Evolutionary conservation across 495 filamentous ascomycete species (phyloP).

Genomic region (Hypoxylon intermedium): DNA sequence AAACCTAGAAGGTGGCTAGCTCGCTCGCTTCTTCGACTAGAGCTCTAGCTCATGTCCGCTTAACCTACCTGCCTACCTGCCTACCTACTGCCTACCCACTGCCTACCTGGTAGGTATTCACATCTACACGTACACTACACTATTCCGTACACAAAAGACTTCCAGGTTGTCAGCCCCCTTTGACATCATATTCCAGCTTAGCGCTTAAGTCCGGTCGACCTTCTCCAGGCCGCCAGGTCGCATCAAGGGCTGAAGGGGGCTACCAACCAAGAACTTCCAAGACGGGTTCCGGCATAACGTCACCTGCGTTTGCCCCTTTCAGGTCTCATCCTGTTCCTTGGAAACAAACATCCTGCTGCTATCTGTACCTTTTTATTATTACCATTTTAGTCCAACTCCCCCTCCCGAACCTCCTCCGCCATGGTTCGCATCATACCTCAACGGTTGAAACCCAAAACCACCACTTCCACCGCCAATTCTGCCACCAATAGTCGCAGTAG

Average conservation of each 20-base stretch:
- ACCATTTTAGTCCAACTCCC: slow-evolving; percentile 14
- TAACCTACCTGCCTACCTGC: too few species aligned
- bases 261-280: slow-evolving; percentile 30
- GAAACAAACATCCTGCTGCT: slow-evolving; percentile 11
- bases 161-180: slow-evolving; percentile 5
- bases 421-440: slow-evolving; percentile 81
- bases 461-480: slow-evolving; percentile 63
- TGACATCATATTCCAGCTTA: slow-evolving; percentile 36
- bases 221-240: slow-evolving; percentile 19
- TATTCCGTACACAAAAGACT: too few species aligned
- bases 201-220: slow-evolving; percentile 25
- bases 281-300: slow-evolving; percentile 31
- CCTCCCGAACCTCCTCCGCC: slow-evolving; percentile 30
- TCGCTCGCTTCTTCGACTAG: background rate
- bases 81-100: too few species aligned
- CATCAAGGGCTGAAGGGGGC: slow-evolving; percentile 23
- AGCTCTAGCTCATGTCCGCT: background rate
- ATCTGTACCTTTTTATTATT: slow-evolving; percentile 30
- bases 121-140: too few species aligned
- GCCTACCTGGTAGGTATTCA: too few species aligned
- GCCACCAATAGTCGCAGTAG: slow-evolving; percentile 48
- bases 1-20: slow-evolving; percentile 1
- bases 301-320: slow-evolving; percentile 30
- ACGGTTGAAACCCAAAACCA: slow-evolving; percentile 71
- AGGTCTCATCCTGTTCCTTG: slow-evolving; percentile 26